phyloP scores from a whole-genome alignment of 768 basidiomycete species.

The Leccinum boreale region DNA sequence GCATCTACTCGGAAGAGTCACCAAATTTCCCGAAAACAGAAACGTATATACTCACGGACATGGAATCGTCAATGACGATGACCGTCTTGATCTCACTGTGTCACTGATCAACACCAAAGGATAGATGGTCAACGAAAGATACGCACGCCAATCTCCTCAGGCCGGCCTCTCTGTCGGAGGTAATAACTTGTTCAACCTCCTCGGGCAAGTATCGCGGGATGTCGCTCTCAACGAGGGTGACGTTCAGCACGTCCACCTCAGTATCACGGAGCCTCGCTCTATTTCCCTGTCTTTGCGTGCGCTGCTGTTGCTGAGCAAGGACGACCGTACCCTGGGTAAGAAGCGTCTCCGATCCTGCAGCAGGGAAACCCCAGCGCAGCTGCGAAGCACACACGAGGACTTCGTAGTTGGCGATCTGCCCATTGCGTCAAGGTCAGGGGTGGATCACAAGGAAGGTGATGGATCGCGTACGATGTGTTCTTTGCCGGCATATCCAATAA shows the following conservation, averaged over 20 bases:
- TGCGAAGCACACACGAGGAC: slow-evolving; percentile 35
- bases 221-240: slow-evolving; percentile 25
- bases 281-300: not conserved
- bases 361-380: slow-evolving; percentile 32
- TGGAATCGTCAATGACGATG: slow-evolving; percentile 40
- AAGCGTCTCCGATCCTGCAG: slow-evolving; percentile 4
- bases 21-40: not conserved
- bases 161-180: slow-evolving; percentile 19
- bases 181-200: not conserved
- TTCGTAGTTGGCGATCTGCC: slow-evolving; percentile 32
- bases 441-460: not conserved
- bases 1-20: slow-evolving; percentile 31
- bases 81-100: slow-evolving; percentile 40
- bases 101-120: slow-evolving; percentile 1
- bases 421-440: not conserved
- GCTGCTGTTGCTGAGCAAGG: slow-evolving; percentile 24
- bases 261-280: not conserved
- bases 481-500: slow-evolving; percentile 33
- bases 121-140: not conserved
- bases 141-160: slow-evolving; percentile 29
- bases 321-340: slow-evolving; percentile 29
- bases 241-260: slow-evolving; percentile 23
- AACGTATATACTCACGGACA: slow-evolving; percentile 28
- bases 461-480: slow-evolving; percentile 29
- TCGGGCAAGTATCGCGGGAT: slow-evolving; percentile 27